Percentiles rank a stretch among this genome's conserved stretches.
Conservation (phyloP, 2,329 filamentous ascomycete genomes). For the Anisogramma anomala region DNA sequence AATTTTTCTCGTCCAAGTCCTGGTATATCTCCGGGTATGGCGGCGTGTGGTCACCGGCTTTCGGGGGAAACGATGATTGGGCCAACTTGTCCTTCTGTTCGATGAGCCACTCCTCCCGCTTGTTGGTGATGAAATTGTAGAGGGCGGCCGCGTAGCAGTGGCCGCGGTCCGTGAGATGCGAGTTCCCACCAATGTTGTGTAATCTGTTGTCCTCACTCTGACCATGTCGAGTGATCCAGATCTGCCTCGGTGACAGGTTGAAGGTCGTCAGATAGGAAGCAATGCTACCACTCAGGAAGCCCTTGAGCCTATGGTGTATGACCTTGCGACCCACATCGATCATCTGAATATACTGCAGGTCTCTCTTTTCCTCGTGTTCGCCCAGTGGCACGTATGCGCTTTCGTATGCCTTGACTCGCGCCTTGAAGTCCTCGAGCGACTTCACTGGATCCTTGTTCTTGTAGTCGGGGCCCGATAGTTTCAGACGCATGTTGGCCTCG, state of each 20-base stretch:
- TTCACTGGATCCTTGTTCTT: constrained; percentile 80
- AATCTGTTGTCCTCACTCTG: constrained; percentile 79
- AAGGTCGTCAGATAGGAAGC: constrained; percentile 95
- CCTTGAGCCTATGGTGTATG: constrained; percentile 77
- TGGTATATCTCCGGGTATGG: constrained; percentile 77
- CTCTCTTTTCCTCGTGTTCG: constrained; percentile 77
- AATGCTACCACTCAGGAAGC: constrained; percentile 84
- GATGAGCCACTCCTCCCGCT: constrained; percentile 70
- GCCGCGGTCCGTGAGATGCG: constrained; percentile 69
- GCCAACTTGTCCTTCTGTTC: constrained; percentile 69
- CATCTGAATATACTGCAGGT: constrained; percentile 95
- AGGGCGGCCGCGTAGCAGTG: constrained; percentile 68
- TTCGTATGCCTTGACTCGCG: constrained; percentile 84
- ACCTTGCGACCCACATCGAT: constrained; percentile 94
- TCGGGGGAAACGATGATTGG: constrained; percentile 74
- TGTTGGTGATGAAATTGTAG: constrained; percentile 70
- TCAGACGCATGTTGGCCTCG: constrained; percentile 93
- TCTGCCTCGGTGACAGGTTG: constrained; percentile 87
- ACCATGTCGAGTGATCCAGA: constrained; percentile 95
- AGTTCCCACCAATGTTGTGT: constrained; percentile 86
- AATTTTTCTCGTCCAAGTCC: constrained; percentile 69
- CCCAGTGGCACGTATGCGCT: constrained; percentile 88
- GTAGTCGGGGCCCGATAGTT: constrained; percentile 92
- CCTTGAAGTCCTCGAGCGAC: constrained; percentile 82
- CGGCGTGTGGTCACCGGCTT: constrained; percentile 82